A percentile compares a stretch with the other conserved stretches of the same genome.
phyloP scores from a whole-genome alignment of 192 early-diverging fungal species.

The Coemansia sp. region DNA sequence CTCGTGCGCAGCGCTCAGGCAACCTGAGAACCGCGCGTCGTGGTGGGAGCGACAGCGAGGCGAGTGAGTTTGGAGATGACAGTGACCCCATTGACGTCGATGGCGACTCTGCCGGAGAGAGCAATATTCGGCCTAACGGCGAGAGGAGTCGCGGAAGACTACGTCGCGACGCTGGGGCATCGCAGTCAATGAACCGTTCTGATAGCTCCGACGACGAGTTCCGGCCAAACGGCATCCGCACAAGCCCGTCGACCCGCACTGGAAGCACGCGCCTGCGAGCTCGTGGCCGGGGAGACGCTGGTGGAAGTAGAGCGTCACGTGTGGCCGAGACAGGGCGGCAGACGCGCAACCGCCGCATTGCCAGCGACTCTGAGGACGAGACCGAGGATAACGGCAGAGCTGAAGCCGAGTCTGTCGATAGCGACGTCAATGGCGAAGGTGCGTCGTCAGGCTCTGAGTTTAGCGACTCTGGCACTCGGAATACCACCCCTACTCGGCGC shows the following conservation, averaged over 20 bases:
- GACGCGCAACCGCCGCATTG: conserved; percentile 37
- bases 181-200: not conserved
- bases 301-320: not conserved
- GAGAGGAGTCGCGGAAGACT: not conserved
- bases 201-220: conserved; percentile 45
- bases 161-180: not conserved
- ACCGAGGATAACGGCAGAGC: not conserved
- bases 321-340: not conserved
- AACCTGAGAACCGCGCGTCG: not conserved
- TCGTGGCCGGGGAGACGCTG: conserved; percentile 4
- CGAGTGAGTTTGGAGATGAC: not conserved
- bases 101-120: not conserved
- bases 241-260: not conserved
- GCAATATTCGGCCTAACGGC: not conserved
- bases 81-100: conserved; percentile 9
- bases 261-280: not conserved
- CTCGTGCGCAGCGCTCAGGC: conserved; percentile 11
- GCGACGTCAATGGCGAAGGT: not conserved
- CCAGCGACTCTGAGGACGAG: conserved; percentile 44
- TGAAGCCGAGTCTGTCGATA: not conserved
- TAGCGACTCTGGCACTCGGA: not conserved
- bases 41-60: not conserved
- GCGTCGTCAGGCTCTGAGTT: conserved; percentile 2
- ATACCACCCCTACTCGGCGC: not conserved
- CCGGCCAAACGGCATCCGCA: conserved; percentile 12